phyloP scores from a whole-genome alignment of 2,329 filamentous ascomycete species.

The Penicillium sp. region DNA sequence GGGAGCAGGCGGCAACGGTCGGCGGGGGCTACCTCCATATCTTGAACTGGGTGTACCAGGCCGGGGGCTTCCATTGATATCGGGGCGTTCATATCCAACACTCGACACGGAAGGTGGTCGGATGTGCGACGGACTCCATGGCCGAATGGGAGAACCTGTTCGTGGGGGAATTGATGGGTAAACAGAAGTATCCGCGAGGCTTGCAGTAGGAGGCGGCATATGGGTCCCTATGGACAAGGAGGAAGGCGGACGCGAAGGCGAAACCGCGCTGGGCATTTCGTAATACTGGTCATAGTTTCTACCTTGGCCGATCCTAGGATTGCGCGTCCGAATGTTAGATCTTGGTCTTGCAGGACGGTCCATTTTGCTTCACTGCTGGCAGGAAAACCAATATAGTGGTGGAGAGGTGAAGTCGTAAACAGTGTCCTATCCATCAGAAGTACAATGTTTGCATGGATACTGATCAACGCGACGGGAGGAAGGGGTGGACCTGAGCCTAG shows the following conservation, averaged over 20 bases:
- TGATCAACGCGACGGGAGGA: not conserved
- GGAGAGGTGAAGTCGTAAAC: not conserved
- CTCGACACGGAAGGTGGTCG: constrained; percentile 62
- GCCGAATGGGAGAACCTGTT: constrained; percentile 44
- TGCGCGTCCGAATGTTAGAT: constrained; percentile 21
- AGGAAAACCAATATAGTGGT: not conserved
- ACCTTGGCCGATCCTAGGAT: constrained; percentile 17
- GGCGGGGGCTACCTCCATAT: constrained; percentile 81
- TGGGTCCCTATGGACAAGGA: constrained; percentile 42
- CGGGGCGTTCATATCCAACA: constrained; percentile 75
- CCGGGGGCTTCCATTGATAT: constrained; percentile 83
- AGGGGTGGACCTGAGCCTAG: not conserved
- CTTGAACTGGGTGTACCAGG: constrained; percentile 86
- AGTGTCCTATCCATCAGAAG: constrained; percentile 7
- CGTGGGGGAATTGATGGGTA: constrained; percentile 36
- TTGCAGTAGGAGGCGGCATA: constrained; percentile 40
- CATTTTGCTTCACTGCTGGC: constrained; percentile 12
- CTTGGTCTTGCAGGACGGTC: constrained; percentile 17
- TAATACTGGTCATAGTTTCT: constrained; percentile 27
- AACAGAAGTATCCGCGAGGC: constrained; percentile 34
- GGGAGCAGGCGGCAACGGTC: constrained; percentile 83
- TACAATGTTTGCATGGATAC: constrained; percentile 10
- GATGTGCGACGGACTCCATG: constrained; percentile 62
- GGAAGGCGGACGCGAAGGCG: constrained; percentile 41
- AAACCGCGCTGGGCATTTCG: constrained; percentile 27